Base-by-base conservation (phyloP, 169 alveolate species). In the Babesia bovis region DNA sequence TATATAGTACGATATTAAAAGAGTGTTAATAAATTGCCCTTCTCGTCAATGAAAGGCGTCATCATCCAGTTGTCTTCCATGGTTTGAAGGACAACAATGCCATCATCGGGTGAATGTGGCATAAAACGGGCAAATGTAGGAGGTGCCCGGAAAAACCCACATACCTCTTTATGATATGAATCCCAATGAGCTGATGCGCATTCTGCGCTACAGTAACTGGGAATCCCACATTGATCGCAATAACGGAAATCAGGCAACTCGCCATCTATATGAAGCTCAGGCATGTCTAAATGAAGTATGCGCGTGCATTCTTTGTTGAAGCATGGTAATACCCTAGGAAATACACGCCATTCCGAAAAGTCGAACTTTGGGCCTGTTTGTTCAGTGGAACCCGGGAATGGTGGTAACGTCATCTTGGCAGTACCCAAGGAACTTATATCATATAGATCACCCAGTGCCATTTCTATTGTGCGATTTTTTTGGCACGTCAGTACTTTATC, bases 311-410 rank as follows among this genome's bases (percentile, higher is more conserved):
- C 85, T 19, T 21, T 26, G 25, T 81, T 81, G 68, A 81, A 81
- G 52, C 88, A 81, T 5, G 88, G 88, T n/a, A 81, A 56, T 17
- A 81, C 66, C 23, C 88, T 36, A 0, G 88, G 83, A 47, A 81
- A 70, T 17, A 71, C 56, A 4, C 50, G 41, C 6, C 42, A 25
- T 2, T 51, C 73, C 41, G 73, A 45, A 65, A 28, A 51, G 33
- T 35, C 51, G 30, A 28, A 52, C 38, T 57, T 26, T 28, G 36
- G 50, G 10, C 42, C 33, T 15, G 33, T 38, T 4, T 40, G n/a
- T 21, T 47, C 83, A 23, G 30, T n/a, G 21, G 12, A 36, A 4
- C 26, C 66, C 23, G 15, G 45, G 44, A 26, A 36, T 30, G 66
- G 66, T 23, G 82, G 87, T 32, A 67, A 23, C 2, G 76, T 78